Conservation (phyloP, 2,329 filamentous ascomycete species). For the Aspergillus brunneoviolaceus region DNA sequence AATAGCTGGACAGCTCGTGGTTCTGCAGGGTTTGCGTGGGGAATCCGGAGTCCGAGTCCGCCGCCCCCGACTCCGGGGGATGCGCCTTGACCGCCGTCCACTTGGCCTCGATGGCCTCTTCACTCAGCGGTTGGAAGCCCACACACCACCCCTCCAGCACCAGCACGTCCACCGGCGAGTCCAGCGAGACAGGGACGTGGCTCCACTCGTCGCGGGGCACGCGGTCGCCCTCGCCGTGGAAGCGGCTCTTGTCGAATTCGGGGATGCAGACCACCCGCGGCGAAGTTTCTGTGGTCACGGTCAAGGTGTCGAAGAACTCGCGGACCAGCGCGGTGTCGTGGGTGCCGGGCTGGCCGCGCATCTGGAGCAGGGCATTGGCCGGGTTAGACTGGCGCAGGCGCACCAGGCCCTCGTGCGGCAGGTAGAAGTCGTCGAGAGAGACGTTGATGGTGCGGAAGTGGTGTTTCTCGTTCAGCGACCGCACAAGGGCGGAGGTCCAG, state of each 20-base stretch:
- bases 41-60: background rate
- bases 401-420: background rate
- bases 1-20: background rate
- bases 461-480: background rate
- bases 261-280: background rate
- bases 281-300: background rate
- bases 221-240: background rate
- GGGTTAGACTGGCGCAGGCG: background rate
- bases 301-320: background rate
- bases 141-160: conserved; percentile 1
- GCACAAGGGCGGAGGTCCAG: background rate
- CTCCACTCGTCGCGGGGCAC: background rate
- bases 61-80: too few species aligned
- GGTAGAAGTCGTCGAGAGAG: background rate
- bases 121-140: background rate
- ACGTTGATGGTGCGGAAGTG: background rate
- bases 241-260: background rate
- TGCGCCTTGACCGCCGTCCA: background rate
- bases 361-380: background rate
- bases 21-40: background rate
- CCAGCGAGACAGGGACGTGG: background rate
- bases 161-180: background rate
- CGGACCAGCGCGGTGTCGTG: background rate
- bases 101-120: background rate
- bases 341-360: background rate